phyloP scores from a whole-genome alignment of 768 basidiomycete genomes.

The Tricholoma furcatifolium region DNA sequence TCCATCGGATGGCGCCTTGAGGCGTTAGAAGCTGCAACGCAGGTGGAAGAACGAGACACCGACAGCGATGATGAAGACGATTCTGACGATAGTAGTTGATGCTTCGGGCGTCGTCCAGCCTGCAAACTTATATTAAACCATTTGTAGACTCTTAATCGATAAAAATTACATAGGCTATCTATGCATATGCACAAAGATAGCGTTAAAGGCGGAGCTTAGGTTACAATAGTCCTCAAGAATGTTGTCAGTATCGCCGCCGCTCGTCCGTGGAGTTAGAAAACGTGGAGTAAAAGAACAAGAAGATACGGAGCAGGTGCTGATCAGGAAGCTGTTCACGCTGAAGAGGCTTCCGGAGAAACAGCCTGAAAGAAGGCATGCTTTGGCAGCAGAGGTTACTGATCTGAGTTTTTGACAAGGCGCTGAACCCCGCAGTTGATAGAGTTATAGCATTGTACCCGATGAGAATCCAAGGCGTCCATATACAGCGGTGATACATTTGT shows the following conservation, averaged over 20 bases:
- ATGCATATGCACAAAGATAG: background rate
- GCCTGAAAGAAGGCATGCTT: background rate
- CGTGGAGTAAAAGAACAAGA: conserved; percentile 3
- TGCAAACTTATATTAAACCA: conserved; percentile 2
- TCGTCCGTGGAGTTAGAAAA: conserved; percentile 6
- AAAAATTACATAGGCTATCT: no score
- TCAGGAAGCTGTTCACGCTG: conserved; percentile 7
- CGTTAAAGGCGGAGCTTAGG: background rate
- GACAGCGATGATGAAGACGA: conserved; percentile 75
- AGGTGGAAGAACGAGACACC: conserved; percentile 33
- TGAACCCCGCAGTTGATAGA: no score
- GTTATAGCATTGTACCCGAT: no score
- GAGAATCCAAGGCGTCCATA: no score
- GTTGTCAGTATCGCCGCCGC: background rate
- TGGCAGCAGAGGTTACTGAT: background rate
- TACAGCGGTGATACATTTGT: no score
- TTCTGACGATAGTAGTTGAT: conserved; percentile 10
- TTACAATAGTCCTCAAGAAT: background rate
- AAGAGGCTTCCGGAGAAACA: background rate
- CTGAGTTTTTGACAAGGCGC: background rate
- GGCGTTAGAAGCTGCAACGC: conserved; percentile 58
- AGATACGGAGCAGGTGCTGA: conserved; percentile 6
- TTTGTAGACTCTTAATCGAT: background rate
- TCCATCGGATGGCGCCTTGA: conserved; percentile 72
- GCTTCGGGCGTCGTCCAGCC: background rate